Base-by-base conservation (phyloP, 306 rosid species). In the Trifolium pratense region DNA sequence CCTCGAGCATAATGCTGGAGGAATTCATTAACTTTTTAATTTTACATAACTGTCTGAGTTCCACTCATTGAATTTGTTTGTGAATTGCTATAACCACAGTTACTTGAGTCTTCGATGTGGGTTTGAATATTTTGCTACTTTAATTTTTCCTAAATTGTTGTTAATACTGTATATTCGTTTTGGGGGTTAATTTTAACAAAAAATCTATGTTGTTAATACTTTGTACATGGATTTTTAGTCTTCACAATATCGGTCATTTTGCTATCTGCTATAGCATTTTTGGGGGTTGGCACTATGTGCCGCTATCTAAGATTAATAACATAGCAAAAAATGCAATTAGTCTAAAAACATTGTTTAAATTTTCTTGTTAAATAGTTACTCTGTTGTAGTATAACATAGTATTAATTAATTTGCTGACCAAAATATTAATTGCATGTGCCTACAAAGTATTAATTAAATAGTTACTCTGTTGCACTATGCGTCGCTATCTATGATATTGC, bases 401-500 rank as follows among this genome's bases (percentile, higher is more conserved):
- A 20, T 56, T 73, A 45, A 40, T 36, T 64, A 40, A 29, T 18
- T 6, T 15, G 37, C n/a, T 59, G 40, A 49, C 23, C 7, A 55
- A 63, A 71, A 64, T 32, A 64, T 65, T 55, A 9, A 66, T 66
- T 37, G 37, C 56, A 23, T 67, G 11, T 71, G 52, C 56, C 48
- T n/a, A n/a, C n/a, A n/a, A n/a, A n/a, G n/a, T n/a, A n/a, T n/a
- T n/a, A n/a, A n/a, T n/a, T n/a, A n/a, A n/a, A n/a, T n/a, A n/a
- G n/a, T n/a, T n/a, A n/a, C n/a, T n/a, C n/a, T n/a, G n/a, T n/a
- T n/a, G n/a, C n/a, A n/a, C n/a, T n/a, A n/a, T n/a, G n/a, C n/a
- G n/a, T n/a, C n/a, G n/a, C n/a, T n/a, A n/a, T n/a, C n/a, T n/a
- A n/a, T 29, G 37, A 73, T 62, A 66, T 18, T 68, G 46, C 45